These are phyloP conservation scores for Hortiboletus rubellus DNA, from an alignment of 1,284 basidiomycete species.

Conservation along the genomic window DNA sequence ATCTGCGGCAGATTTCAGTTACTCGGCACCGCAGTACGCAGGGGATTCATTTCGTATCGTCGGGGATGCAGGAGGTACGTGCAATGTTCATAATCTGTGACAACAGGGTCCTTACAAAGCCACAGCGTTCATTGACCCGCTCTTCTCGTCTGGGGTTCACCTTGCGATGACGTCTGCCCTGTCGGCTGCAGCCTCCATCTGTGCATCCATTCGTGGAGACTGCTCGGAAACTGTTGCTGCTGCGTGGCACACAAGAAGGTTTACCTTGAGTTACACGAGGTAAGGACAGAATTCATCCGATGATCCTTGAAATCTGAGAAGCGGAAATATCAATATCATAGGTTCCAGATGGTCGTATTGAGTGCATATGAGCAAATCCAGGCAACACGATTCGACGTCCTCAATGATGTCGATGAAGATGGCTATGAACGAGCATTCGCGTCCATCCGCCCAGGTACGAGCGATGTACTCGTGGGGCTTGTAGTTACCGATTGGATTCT, in stretches of 20 bases:
- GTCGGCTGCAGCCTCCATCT: conserved; percentile 55
- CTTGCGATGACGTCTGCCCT: conserved; percentile 59
- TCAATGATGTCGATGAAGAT: conserved; percentile 54
- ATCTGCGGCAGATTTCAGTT: conserved; percentile 66
- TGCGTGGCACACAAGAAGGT: conserved; percentile 50
- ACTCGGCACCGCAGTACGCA: conserved; percentile 62
- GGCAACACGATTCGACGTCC: conserved; percentile 47
- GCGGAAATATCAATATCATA: conserved; percentile 22
- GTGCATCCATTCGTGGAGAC: conserved; percentile 52
- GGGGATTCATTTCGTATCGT: conserved; percentile 60
- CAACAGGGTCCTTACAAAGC: not conserved
- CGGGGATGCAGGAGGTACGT: conserved; percentile 70
- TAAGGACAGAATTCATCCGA: conserved; percentile 17
- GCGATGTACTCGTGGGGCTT: not conserved
- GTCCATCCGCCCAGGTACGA: conserved; percentile 53
- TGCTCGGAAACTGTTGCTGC: conserved; percentile 49
- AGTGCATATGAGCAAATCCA: conserved; percentile 65
- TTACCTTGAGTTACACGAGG: conserved; percentile 59
- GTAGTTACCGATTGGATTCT: not conserved
- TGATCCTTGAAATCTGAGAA: not conserved
- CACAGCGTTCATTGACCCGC: conserved; percentile 62
- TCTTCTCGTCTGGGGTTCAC: conserved; percentile 64
- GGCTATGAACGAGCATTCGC: conserved; percentile 62
- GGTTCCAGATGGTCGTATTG: conserved; percentile 62
- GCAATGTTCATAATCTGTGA: not conserved